These are phyloP conservation scores for Xylaria longipes DNA, from an alignment of 495 filamentous ascomycete species.

Conservation along the genomic window DNA sequence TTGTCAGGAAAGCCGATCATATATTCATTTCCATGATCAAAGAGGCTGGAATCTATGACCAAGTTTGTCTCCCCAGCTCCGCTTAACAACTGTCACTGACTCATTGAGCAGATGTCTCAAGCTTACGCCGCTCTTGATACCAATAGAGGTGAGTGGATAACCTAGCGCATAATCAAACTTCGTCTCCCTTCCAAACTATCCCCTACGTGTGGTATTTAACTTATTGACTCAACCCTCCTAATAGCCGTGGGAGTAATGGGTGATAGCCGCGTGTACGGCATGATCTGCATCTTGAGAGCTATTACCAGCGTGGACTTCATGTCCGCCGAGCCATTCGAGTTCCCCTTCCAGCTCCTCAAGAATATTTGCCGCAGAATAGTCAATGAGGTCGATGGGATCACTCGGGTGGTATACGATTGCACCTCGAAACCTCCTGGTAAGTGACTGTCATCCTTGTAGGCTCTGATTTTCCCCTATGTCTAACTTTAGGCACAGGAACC, in stretches of 20 bases:
- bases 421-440: conserved; percentile 83
- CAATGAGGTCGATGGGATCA: conserved; percentile 83
- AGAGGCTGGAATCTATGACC: conserved; percentile 80
- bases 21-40: conserved; percentile 90
- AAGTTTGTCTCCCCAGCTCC: not conserved
- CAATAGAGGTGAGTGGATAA: conserved; percentile 38
- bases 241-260: conserved; percentile 69
- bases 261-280: conserved; percentile 22
- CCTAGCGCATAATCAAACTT: not conserved
- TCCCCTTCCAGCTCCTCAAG: conserved; percentile 70
- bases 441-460: not conserved
- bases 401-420: conserved; percentile 61
- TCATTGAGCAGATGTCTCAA: conserved; percentile 64
- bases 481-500: conserved; percentile 22
- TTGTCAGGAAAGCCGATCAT: conserved; percentile 82
- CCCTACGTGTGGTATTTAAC: not conserved
- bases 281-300: conserved; percentile 69
- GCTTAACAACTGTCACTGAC: not conserved
- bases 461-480: not conserved
- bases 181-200: not conserved
- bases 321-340: conserved; percentile 74
- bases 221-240: not conserved
- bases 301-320: conserved; percentile 79
- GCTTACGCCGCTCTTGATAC: conserved; percentile 83
- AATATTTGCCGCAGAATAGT: conserved; percentile 74